Conservation (phyloP, 371 early-diverging fungal species). For the Rhizopus arrhizus region DNA sequence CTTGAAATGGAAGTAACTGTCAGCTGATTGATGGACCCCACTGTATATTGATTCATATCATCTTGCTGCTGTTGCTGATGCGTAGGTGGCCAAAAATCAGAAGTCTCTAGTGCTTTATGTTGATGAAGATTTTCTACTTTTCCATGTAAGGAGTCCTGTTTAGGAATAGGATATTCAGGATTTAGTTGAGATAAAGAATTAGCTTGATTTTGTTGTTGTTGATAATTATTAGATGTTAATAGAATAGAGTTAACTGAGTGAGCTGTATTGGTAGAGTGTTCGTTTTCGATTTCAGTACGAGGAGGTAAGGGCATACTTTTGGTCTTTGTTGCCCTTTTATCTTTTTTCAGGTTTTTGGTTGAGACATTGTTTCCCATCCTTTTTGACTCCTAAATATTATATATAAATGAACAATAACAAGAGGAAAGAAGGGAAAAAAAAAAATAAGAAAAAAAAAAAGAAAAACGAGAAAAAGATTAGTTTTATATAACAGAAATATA, state of each 20-base stretch:
- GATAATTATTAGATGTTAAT: conserved; percentile 37
- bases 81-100: conserved; percentile 45
- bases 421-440: not conserved
- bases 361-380: conserved; percentile 33
- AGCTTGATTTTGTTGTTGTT: conserved; percentile 8
- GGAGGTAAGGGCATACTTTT: conserved; percentile 26
- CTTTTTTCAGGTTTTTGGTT: conserved; percentile 21
- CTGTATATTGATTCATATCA: conserved; percentile 46
- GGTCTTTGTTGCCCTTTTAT: conserved; percentile 17
- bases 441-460: not conserved
- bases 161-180: conserved; percentile 46
- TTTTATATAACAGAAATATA: conserved; percentile 5
- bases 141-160: conserved; percentile 31
- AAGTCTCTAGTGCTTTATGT: conserved; percentile 38
- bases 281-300: conserved; percentile 41
- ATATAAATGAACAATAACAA: no score
- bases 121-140: conserved; percentile 42
- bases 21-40: conserved; percentile 50
- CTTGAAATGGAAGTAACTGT: conserved; percentile 48
- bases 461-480: not conserved
- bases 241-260: conserved; percentile 53
- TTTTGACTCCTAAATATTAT: not conserved
- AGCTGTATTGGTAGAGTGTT: conserved; percentile 50
- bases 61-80: conserved; percentile 18
- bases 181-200: conserved; percentile 45